A percentile compares a stretch with the other conserved stretches of the same genome.
phyloP scores from a whole-genome alignment of 768 basidiomycete species.

The Podaxis pistillaris region DNA sequence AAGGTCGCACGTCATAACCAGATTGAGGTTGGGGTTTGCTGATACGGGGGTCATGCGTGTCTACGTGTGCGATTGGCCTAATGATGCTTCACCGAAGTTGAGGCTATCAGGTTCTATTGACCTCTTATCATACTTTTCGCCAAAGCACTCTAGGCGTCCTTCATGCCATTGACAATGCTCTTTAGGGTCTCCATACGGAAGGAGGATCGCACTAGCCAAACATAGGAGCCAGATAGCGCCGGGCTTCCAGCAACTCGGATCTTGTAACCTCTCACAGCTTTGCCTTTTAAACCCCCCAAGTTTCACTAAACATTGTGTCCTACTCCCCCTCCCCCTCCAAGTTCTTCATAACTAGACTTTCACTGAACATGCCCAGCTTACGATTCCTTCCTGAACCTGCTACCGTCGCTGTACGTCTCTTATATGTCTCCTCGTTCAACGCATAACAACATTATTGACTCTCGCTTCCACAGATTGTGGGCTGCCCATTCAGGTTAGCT shows the following conservation, averaged over 20 bases:
- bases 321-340: slow-evolving; percentile 9
- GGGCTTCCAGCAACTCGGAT: slow-evolving; percentile 4
- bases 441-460: slow-evolving; percentile 12
- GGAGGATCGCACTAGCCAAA: neutral
- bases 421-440: neutral
- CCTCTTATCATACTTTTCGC: neutral
- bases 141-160: neutral
- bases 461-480: slow-evolving; percentile 64
- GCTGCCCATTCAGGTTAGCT: slow-evolving; percentile 91
- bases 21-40: neutral
- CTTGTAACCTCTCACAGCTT: neutral
- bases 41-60: neutral
- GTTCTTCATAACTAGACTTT: slow-evolving; percentile 21
- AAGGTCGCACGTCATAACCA: neutral
- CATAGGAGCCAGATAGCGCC: neutral
- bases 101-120: neutral
- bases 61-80: neutral
- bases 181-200: neutral
- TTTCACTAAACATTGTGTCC: neutral
- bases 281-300: neutral
- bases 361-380: neutral
- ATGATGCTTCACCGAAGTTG: neutral
- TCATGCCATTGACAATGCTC: neutral
- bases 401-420: slow-evolving; percentile 70
- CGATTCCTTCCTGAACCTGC: slow-evolving; percentile 65